Evolutionary conservation across 2,329 filamentous ascomycete genomes (phyloP), one percentile per base, ranked within the genome.

Genomic region (Fusarium anthophilum): DNA sequence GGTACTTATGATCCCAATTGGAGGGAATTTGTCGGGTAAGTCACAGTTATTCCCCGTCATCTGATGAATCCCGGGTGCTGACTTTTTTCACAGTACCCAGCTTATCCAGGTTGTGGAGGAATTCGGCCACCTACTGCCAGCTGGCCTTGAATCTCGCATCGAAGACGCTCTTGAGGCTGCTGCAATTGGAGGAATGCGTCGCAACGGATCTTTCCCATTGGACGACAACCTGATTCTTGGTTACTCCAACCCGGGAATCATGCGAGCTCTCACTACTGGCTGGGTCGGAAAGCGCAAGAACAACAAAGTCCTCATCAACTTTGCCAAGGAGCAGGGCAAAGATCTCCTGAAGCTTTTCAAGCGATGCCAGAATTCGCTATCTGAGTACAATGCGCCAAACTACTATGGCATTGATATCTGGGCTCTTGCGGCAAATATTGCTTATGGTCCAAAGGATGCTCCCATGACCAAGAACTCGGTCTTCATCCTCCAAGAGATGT

Each of bases 231-330:
- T 68, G 10, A 81, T 80, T 13, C 69, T 83, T 1, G 83, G 76
- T 0, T 85, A 85, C 72, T 82, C 81, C 0, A 87, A 86, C 69
- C 84, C 84, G 3, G 76, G 48, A 3, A 76, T 85, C 38, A 85
- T 85, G 83, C 80, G 84, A 8, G 80, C 81, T 6, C 79, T 83
- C 48, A 79, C 79, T 6, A 81, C 83, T 6, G 82, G 83, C 15
- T 85, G 84, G 83, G 80, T 84, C n/a, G 84, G 84, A 4, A 61
- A 78, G 8, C 82, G 83, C 7, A 78, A 80, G 24, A 74, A 80
- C 26, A 85, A 85, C 70, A 64, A 80, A 26, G 80, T 77, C 0
- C 79, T 84, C 10, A 77, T 80, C 64, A 69, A 81, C 60, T 85
- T 83, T 65, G 83, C 83, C 50, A 76, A 81, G 28, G 67, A 79